These are phyloP conservation scores for Harringtonia aguacate DNA, from an alignment of 2,329 filamentous ascomycete genomes.

Conservation along the genomic window DNA sequence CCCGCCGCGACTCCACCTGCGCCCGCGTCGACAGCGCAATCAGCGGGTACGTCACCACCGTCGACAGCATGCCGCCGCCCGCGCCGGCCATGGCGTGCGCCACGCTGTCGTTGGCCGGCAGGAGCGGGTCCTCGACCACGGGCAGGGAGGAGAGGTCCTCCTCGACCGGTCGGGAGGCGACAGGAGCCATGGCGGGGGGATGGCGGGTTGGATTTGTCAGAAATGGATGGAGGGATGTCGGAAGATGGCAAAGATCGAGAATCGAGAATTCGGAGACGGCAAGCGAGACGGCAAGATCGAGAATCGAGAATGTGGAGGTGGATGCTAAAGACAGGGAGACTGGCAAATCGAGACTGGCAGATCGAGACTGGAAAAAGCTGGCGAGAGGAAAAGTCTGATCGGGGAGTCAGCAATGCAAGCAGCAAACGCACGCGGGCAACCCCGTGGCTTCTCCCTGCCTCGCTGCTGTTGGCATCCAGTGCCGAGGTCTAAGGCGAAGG, in stretches of 20 bases:
- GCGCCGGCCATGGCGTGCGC: conserved; percentile 89
- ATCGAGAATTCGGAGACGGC: no score
- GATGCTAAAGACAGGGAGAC: not conserved
- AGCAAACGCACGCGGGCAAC: no score
- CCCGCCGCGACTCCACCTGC: conserved; percentile 93
- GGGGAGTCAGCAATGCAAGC: no score
- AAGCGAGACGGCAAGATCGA: not conserved
- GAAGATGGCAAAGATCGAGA: not conserved
- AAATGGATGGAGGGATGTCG: not conserved
- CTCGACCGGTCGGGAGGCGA: conserved; percentile 8
- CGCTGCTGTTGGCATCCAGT: no score
- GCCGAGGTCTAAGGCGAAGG: no score
- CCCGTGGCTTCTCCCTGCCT: no score
- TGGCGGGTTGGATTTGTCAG: no score
- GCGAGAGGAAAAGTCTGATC: no score
- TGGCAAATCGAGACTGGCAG: no score
- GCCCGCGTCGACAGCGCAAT: conserved; percentile 96
- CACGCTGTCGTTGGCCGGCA: conserved; percentile 91
- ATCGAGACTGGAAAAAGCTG: no score
- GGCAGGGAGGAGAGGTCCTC: no score
- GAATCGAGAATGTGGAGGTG: not conserved
- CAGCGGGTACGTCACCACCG: conserved; percentile 94
- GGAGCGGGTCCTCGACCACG: no score
- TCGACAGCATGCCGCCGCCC: conserved; percentile 87
- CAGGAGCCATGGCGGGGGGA: conserved; percentile 9